These are phyloP conservation scores for Nakataea oryzae DNA, from an alignment of 2,329 filamentous ascomycete genomes.

Conservation along the genomic window DNA sequence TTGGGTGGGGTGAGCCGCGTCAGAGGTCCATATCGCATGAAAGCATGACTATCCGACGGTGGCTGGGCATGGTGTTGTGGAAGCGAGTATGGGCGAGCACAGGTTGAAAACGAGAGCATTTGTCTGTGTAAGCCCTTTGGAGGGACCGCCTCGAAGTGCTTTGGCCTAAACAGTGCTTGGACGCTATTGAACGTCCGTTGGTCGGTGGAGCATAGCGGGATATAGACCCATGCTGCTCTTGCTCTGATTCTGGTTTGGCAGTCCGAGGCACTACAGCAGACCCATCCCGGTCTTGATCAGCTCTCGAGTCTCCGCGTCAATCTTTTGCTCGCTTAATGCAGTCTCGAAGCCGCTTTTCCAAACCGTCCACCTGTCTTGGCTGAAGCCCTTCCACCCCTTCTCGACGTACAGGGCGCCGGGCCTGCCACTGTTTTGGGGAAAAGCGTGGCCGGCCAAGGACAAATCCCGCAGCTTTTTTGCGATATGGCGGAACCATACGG, in stretches of 20 bases:
- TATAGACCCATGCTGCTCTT: too few relatives aligned
- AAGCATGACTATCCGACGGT: too few relatives aligned
- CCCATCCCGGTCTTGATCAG: neutral
- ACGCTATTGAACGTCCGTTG: too few relatives aligned
- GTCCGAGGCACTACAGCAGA: neutral
- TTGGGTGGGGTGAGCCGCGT: neutral
- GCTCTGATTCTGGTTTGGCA: too few relatives aligned
- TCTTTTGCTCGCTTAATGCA: neutral
- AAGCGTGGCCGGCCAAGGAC: slow-evolving; percentile 2
- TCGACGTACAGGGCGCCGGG: slow-evolving; percentile 10
- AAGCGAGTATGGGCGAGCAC: too few relatives aligned
- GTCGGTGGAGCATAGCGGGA: too few relatives aligned
- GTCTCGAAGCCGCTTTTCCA: slow-evolving; percentile 14
- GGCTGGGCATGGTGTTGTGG: too few relatives aligned
- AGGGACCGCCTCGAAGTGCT: too few relatives aligned
- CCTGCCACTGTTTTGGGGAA: slow-evolving; percentile 10
- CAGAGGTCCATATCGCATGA: too few relatives aligned
- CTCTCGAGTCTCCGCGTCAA: neutral
- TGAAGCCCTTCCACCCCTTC: slow-evolving; percentile 17
- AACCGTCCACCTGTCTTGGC: slow-evolving; percentile 12
- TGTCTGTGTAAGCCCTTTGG: too few relatives aligned
- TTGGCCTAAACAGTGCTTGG: too few relatives aligned
- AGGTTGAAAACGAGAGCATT: too few relatives aligned
- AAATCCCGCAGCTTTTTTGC: slow-evolving; percentile 9
- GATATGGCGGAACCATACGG: slow-evolving; percentile 13